Conservation (phyloP, 208 protist species). For the Leishmania martiniquensis region DNA sequence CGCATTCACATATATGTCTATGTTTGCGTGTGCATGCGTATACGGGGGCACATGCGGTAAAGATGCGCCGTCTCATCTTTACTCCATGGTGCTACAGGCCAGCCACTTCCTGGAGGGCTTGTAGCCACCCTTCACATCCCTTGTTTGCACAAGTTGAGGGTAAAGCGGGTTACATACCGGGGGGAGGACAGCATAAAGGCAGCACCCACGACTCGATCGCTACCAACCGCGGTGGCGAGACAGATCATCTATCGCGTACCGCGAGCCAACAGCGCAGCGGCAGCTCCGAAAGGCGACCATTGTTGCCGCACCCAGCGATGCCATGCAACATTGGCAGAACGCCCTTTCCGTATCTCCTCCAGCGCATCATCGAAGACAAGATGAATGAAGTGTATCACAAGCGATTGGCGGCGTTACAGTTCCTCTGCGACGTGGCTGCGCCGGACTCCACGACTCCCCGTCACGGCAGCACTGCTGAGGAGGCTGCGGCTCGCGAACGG, state of each 20-base stretch:
- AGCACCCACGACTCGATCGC: background rate
- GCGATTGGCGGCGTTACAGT: background rate
- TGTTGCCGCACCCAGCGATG: background rate
- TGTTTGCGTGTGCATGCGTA: background rate
- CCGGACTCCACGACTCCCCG: background rate
- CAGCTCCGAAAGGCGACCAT: background rate
- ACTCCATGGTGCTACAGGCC: background rate
- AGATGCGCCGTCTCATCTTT: background rate
- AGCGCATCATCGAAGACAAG: conserved; percentile 13
- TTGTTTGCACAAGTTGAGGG: background rate
- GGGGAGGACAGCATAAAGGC: background rate
- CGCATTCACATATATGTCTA: too few relatives aligned
- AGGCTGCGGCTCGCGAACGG: background rate
- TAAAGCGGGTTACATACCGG: background rate
- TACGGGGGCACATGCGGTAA: too few relatives aligned
- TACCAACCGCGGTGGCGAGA: background rate
- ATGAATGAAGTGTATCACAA: background rate
- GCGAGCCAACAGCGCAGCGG: background rate
- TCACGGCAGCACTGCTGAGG: background rate
- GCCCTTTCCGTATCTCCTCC: conserved; percentile 10
- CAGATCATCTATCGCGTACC: background rate
- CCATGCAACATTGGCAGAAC: conserved; percentile 15
- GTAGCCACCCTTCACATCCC: background rate
- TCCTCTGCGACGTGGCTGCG: conserved; percentile 10
- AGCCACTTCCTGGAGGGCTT: background rate